A percentile compares a stretch with the other conserved stretches of the same genome.
Evolutionary conservation across 805 yeast species (phyloP).

Genomic region (Torulaspora indica): DNA sequence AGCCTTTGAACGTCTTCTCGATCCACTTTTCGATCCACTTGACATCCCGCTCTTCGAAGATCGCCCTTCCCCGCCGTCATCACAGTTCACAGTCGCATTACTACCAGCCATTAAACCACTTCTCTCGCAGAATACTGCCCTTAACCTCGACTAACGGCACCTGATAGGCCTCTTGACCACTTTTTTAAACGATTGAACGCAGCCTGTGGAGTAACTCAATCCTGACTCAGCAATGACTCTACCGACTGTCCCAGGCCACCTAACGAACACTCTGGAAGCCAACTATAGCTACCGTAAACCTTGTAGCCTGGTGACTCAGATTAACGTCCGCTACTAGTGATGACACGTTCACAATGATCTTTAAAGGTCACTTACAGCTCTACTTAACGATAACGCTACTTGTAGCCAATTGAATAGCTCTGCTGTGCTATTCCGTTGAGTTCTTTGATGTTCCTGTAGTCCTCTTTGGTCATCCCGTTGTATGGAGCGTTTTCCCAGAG

Average conservation of each 20-base stretch:
- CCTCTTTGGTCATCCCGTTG: constrained; percentile 42
- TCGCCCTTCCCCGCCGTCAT: neutral
- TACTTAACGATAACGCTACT: constrained; percentile 1
- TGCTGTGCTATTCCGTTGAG: constrained; percentile 49
- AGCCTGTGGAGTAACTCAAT: too few species aligned
- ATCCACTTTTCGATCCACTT: neutral
- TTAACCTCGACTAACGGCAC: neutral
- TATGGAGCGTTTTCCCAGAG: constrained; percentile 37
- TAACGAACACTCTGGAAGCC: neutral
- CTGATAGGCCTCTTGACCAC: neutral
- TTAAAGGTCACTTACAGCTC: neutral
- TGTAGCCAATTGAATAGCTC: constrained; percentile 38
- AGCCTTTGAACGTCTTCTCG: constrained; percentile 6
- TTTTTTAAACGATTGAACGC: neutral
- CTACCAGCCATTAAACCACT: neutral
- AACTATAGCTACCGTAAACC: neutral
- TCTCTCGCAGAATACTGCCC: neutral
- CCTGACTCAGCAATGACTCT: neutral
- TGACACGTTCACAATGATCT: constrained; percentile 1
- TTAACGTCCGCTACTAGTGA: neutral
- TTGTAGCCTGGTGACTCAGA: neutral
- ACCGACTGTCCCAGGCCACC: neutral
- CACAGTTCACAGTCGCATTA: neutral
- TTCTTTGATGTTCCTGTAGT: constrained; percentile 49
- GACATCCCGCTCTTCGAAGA: neutral